Evolutionary conservation across 2,329 filamentous ascomycete species (phyloP).

Genomic region (Beauveria australis): DNA sequence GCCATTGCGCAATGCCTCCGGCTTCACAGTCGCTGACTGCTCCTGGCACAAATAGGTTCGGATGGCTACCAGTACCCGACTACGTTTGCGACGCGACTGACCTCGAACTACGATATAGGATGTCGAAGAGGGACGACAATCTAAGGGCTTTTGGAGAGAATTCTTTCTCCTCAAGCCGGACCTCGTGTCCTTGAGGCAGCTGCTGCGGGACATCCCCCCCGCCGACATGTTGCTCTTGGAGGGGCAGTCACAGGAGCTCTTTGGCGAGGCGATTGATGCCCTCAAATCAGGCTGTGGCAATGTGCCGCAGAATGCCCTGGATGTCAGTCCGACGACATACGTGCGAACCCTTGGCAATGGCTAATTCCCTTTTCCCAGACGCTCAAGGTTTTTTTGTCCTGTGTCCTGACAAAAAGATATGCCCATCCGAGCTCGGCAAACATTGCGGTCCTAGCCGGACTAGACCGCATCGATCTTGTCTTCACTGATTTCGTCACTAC

Average conservation of each 20-base stretch:
- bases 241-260: slow-evolving; percentile 70
- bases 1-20: slow-evolving; percentile 12
- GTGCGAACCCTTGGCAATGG: no score
- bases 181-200: slow-evolving; percentile 53
- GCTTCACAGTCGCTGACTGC: neutral
- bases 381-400: slow-evolving; percentile 77
- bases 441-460: slow-evolving; percentile 78
- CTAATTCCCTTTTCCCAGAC: slow-evolving; percentile 49
- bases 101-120: slow-evolving; percentile 35
- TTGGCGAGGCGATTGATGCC: slow-evolving; percentile 61
- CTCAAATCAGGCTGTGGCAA: slow-evolving; percentile 54
- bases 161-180: slow-evolving; percentile 89
- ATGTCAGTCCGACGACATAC: slow-evolving; percentile 43
- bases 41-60: slow-evolving; percentile 1
- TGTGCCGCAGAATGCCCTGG: slow-evolving; percentile 70
- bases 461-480: slow-evolving; percentile 78
- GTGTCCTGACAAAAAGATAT: slow-evolving; percentile 80
- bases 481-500: slow-evolving; percentile 83
- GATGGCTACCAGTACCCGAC: slow-evolving; percentile 10
- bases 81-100: slow-evolving; percentile 21
- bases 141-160: slow-evolving; percentile 92
- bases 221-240: slow-evolving; percentile 71
- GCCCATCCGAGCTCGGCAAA: slow-evolving; percentile 93
- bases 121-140: slow-evolving; percentile 58
- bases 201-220: slow-evolving; percentile 62